A percentile compares a stretch with the other conserved stretches of the same genome.
These are phyloP conservation scores for Bipolaris cookei DNA, from an alignment of 2,329 filamentous ascomycete genomes.

Conservation along the genomic window DNA sequence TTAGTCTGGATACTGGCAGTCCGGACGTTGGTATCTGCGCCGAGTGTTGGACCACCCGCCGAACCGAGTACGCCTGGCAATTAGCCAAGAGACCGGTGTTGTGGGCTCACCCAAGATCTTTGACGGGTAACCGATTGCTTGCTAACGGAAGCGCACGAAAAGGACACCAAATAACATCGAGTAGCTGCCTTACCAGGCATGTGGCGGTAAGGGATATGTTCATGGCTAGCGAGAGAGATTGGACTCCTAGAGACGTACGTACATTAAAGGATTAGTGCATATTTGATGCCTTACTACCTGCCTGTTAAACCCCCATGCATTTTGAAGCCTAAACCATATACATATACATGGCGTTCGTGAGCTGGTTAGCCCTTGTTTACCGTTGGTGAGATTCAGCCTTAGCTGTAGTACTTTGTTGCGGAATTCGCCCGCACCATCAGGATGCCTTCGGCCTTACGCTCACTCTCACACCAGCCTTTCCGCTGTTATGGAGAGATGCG, in stretches of 20 bases:
- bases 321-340: not conserved
- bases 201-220: constrained; percentile 47
- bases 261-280: not conserved
- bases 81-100: constrained; percentile 54
- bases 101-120: constrained; percentile 45
- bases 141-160: constrained; percentile 23
- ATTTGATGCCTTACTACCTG: not conserved
- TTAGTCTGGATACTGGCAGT: constrained; percentile 44
- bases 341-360: not conserved
- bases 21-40: constrained; percentile 53
- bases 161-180: constrained; percentile 31
- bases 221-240: constrained; percentile 48
- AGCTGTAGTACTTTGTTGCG: not conserved
- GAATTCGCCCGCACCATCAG: not conserved
- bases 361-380: not conserved
- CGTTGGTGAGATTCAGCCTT: not conserved
- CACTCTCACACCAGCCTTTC: not conserved
- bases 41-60: constrained; percentile 53
- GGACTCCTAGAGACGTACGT: constrained; percentile 29
- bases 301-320: not conserved
- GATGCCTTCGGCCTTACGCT: not conserved
- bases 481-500: not conserved
- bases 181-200: constrained; percentile 44
- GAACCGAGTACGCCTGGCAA: constrained; percentile 53
- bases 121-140: constrained; percentile 27